phyloP scores from a whole-genome alignment of 2,329 filamentous ascomycete genomes.

The Phialocephala sp. region DNA sequence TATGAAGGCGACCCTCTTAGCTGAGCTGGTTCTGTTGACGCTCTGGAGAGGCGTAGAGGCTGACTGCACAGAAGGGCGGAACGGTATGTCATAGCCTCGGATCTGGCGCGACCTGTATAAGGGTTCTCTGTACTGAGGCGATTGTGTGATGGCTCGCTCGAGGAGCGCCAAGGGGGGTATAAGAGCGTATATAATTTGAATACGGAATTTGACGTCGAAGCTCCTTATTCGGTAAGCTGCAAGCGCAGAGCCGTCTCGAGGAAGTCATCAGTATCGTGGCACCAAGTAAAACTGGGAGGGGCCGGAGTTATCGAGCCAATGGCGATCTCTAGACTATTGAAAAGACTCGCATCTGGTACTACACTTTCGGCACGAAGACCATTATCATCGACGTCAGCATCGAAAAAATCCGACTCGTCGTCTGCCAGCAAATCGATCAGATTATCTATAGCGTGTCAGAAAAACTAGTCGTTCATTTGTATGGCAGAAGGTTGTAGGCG shows the following conservation, averaged over 20 bases:
- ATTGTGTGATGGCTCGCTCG: conserved; percentile 10
- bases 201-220: conserved; percentile 21
- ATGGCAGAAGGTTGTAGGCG: conserved; percentile 19
- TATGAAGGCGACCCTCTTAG: not conserved
- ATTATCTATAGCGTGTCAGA: conserved; percentile 27
- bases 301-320: conserved; percentile 28
- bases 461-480: conserved; percentile 23
- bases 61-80: too few species aligned
- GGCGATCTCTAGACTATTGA: conserved; percentile 26
- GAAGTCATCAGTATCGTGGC: conserved; percentile 33
- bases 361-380: conserved; percentile 22
- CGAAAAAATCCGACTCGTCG: conserved; percentile 27
- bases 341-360: conserved; percentile 24
- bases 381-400: conserved; percentile 28
- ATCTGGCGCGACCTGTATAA: too few species aligned
- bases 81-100: not conserved
- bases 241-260: conserved; percentile 27
- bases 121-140: too few species aligned
- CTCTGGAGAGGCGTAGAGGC: not conserved
- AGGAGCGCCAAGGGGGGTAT: conserved; percentile 18
- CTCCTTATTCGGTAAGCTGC: conserved; percentile 23
- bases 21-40: too few species aligned
- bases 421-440: conserved; percentile 25
- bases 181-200: conserved; percentile 17
- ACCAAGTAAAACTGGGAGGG: conserved; percentile 26